phyloP scores from a whole-genome alignment of 371 early-diverging fungal species.

The Syncephalastrum sp. region DNA sequence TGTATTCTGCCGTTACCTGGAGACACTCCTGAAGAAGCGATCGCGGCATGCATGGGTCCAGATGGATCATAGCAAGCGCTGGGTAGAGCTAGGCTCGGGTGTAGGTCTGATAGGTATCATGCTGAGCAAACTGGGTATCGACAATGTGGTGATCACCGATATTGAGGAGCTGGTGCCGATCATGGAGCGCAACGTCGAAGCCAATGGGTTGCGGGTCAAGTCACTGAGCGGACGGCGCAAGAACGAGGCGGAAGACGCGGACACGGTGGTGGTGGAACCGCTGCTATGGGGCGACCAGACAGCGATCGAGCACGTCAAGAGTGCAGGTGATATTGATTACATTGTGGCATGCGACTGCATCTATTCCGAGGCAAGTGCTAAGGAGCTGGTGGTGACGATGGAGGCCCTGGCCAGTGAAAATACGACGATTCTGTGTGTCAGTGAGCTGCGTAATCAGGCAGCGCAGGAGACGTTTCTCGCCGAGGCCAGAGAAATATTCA shows the following conservation, averaged over 20 bases:
- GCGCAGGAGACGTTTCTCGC: slow-evolving; percentile 48
- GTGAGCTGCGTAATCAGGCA: slow-evolving; percentile 52
- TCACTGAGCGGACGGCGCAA: slow-evolving; percentile 41
- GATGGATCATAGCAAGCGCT: slow-evolving; percentile 36
- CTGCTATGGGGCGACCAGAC: slow-evolving; percentile 46
- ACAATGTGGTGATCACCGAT: slow-evolving; percentile 47
- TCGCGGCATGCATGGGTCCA: slow-evolving; percentile 36
- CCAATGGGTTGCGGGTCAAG: slow-evolving; percentile 31
- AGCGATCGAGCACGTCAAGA: slow-evolving; percentile 29
- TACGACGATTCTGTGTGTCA: slow-evolving; percentile 48
- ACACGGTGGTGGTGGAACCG: slow-evolving; percentile 33
- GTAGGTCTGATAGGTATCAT: slow-evolving; percentile 52
- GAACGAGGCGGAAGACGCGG: slow-evolving; percentile 24
- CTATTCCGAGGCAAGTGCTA: slow-evolving; percentile 54
- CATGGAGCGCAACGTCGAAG: slow-evolving; percentile 47
- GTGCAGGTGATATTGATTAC: slow-evolving; percentile 42
- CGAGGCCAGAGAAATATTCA: slow-evolving; percentile 35
- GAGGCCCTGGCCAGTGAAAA: slow-evolving; percentile 28
- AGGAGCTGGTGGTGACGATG: slow-evolving; percentile 50
- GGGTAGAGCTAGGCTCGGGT: slow-evolving; percentile 55
- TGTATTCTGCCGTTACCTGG: slow-evolving; percentile 46
- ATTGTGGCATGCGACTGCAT: slow-evolving; percentile 56
- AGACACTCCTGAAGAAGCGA: slow-evolving; percentile 20
- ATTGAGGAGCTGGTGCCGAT: slow-evolving; percentile 40
- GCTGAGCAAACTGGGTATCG: slow-evolving; percentile 45